These are phyloP conservation scores for Sugiyamaella japonica DNA, from an alignment of 1,139 yeast genomes.

Conservation along the genomic window DNA sequence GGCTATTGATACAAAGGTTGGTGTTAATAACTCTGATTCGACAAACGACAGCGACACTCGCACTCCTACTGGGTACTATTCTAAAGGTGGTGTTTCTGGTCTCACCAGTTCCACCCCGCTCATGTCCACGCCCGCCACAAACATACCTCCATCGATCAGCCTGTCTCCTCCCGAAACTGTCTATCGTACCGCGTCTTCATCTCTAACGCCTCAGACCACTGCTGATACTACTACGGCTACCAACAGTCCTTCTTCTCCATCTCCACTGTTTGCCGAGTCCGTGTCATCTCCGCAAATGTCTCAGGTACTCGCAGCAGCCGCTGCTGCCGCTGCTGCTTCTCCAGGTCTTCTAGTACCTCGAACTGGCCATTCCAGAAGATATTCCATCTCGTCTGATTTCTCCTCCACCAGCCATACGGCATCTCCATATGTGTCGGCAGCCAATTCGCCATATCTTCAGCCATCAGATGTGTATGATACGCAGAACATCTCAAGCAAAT, in stretches of 20 bases:
- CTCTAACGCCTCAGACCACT: neutral
- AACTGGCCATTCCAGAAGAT: constrained; percentile 10
- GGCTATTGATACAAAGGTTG: neutral
- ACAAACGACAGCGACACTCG: neutral
- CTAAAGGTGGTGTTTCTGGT: neutral
- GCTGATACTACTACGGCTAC: no score
- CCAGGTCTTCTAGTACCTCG: constrained; percentile 11
- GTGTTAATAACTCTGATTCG: neutral
- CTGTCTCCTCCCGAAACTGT: constrained; percentile 14
- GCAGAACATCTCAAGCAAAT: neutral
- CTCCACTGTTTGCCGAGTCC: neutral
- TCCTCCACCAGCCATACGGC: constrained; percentile 14
- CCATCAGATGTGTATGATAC: constrained; percentile 11
- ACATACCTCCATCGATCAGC: constrained; percentile 15
- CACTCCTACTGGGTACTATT: neutral
- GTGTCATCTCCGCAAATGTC: neutral
- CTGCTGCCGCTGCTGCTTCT: no score
- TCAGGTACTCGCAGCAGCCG: neutral
- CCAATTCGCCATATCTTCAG: constrained; percentile 25
- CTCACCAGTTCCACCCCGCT: neutral
- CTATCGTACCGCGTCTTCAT: neutral
- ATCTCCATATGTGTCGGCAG: constrained; percentile 19
- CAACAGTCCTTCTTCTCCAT: neutral
- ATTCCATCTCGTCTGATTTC: constrained; percentile 19
- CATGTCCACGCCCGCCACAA: neutral